Evolutionary conservation across 2,329 filamentous ascomycete genomes (phyloP), one percentile per base, ranked within the genome.

Genomic region (Calonectria honghensis): DNA sequence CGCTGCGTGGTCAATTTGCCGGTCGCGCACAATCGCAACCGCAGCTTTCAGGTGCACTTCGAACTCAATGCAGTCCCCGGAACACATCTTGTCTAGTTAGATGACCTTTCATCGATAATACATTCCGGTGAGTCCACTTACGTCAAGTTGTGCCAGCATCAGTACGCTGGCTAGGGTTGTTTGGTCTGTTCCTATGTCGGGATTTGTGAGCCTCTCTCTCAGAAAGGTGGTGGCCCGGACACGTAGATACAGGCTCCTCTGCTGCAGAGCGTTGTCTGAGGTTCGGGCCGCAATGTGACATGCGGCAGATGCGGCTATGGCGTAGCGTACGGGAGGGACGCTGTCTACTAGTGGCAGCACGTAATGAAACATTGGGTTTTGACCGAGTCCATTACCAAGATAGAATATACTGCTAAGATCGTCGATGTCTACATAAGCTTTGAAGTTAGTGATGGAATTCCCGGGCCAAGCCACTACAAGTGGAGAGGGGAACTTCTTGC

Each of bases 301-400:
- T 1, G 54, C 37, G 6, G 54, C 54, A 39, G 54, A 61, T 61
- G 54, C 54, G 24, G 54, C 54, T 11, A 61, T 61, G 10, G 54
- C 32, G 24, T 37, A 61, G 7, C 54, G 54, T 27, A 61, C 9
- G 4, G 54, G 13, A 14, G 54, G 54, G 4, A 61, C 35, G 10
- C 10, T 61, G 20, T 27, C 5, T n/a, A 39, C 54, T 5, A 61
- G 31, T 10, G 54, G 54, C 27, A 61, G 20, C 14, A 61, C n/a
- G 27, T 61, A 61, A 6, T 20, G 54, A 61, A 61, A 39, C 54
- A 61, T 61, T 37, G 54, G 54, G 54, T 61, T 61, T 11, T 27
- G 20, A 27, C 20, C 9, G 9, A 10, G 32, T 39, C 32, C 32
- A 61, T 37, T 35, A n/a, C 54, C 54, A 39, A 61, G 54, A 27